Conservation (phyloP, 805 yeast species). For the Nakazawaea peltata region DNA sequence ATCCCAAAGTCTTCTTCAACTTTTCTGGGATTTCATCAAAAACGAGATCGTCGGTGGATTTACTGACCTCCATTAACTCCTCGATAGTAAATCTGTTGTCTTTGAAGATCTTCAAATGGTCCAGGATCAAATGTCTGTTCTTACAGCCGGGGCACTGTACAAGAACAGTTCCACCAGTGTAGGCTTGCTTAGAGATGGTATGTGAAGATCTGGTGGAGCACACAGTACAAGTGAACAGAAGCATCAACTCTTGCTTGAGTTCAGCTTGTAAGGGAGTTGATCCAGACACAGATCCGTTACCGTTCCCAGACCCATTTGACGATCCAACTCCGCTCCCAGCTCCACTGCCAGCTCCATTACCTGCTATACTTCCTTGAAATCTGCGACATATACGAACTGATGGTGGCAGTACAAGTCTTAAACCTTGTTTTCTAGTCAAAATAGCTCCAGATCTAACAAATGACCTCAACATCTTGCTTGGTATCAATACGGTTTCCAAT, state of each 20-base stretch:
- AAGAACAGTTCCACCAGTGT: constrained; percentile 75
- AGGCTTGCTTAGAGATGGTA: constrained; percentile 88
- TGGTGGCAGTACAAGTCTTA: too few species aligned
- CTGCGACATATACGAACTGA: too few species aligned
- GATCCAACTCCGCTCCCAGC: too few species aligned
- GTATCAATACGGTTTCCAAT: too few species aligned
- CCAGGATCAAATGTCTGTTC: constrained; percentile 85
- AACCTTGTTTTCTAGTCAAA: too few species aligned
- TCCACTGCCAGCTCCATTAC: too few species aligned
- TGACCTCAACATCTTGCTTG: too few species aligned
- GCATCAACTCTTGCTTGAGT: constrained; percentile 67
- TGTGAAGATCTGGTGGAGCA: constrained; percentile 83
- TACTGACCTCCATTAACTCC: constrained; percentile 62
- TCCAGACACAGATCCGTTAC: too few species aligned
- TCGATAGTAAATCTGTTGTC: constrained; percentile 72
- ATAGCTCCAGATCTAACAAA: too few species aligned
- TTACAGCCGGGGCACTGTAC: constrained; percentile 91
- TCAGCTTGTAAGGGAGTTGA: too few species aligned
- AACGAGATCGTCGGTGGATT: constrained; percentile 57
- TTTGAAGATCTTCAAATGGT: constrained; percentile 75
- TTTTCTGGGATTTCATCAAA: constrained; percentile 62
- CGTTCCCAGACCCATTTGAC: too few species aligned
- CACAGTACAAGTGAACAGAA: constrained; percentile 88
- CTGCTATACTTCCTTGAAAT: too few species aligned
- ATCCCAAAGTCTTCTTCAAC: constrained; percentile 44